phyloP scores from a whole-genome alignment of 2,329 filamentous ascomycete species.

The Sporothrix sp. region DNA sequence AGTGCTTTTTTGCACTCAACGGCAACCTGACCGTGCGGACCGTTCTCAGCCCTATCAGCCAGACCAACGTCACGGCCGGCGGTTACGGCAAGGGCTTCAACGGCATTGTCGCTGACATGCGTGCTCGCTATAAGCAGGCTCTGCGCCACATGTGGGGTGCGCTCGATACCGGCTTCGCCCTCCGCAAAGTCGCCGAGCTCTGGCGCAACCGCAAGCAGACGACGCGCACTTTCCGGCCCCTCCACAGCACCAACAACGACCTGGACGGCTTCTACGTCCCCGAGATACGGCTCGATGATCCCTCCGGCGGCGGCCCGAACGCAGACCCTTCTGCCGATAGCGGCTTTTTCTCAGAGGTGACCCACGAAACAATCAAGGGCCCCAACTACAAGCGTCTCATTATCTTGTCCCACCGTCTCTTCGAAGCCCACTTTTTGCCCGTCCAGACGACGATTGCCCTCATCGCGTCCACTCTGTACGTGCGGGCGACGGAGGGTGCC shows the following conservation, averaged over 20 bases:
- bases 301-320: background rate
- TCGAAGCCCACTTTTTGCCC: constrained; percentile 64
- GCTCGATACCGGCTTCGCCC: constrained; percentile 56
- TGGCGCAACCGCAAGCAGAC: constrained; percentile 50
- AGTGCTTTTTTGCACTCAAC: constrained; percentile 66
- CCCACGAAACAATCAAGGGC: constrained; percentile 39
- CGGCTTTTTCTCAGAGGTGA: constrained; percentile 47
- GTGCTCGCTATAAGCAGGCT: constrained; percentile 61
- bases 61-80: constrained; percentile 59
- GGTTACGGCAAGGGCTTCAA: constrained; percentile 41
- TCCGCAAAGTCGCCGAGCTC: constrained; percentile 48
- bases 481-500: constrained; percentile 41
- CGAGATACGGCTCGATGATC: constrained; percentile 29
- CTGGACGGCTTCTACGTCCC: constrained; percentile 39
- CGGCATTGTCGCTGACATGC: constrained; percentile 47
- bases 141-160: constrained; percentile 69
- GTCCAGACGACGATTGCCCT: constrained; percentile 58
- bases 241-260: constrained; percentile 41
- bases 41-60: constrained; percentile 59
- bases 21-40: constrained; percentile 56
- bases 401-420: constrained; percentile 56
- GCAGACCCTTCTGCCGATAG: constrained; percentile 34
- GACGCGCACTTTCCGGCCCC: constrained; percentile 43
- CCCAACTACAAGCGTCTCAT: constrained; percentile 47
- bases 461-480: constrained; percentile 51